A percentile compares a stretch with the other conserved stretches of the same genome.
These are phyloP conservation scores for Komagataella ulmi DNA, from an alignment of 805 yeast genomes.

Conservation along the genomic window DNA sequence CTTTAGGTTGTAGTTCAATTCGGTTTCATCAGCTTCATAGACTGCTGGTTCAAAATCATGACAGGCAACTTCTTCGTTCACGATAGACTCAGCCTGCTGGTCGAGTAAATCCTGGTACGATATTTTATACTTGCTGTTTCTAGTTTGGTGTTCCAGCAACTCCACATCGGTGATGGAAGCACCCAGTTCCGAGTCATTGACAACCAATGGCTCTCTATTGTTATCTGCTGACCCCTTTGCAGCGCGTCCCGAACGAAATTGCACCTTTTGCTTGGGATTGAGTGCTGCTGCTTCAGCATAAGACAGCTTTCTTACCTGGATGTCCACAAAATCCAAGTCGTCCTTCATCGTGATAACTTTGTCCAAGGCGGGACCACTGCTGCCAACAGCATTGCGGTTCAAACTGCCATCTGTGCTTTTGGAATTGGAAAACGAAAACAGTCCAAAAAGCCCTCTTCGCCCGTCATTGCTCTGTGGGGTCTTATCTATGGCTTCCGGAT, in stretches of 20 bases:
- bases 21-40: neutral
- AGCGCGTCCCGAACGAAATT: neutral
- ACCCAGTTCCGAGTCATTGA: constrained; percentile 16
- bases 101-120: neutral
- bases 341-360: constrained; percentile 18
- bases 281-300: constrained; percentile 40
- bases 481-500: neutral
- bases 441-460: neutral
- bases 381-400: neutral
- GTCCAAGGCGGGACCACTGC: neutral
- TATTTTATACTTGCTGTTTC: neutral
- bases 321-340: constrained; percentile 29
- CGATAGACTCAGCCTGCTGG: neutral
- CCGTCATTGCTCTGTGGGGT: neutral
- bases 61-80: neutral
- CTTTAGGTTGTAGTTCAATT: neutral
- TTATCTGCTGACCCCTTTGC: neutral
- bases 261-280: constrained; percentile 4
- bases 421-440: neutral
- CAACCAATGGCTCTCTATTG: constrained; percentile 10
- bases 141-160: constrained; percentile 9
- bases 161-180: constrained; percentile 19
- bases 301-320: constrained; percentile 31
- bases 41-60: neutral
- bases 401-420: neutral